Percentiles rank a stretch among this genome's conserved stretches.
Conservation (phyloP, 2,329 filamentous ascomycete species). For the Monosporascus sp. region DNA sequence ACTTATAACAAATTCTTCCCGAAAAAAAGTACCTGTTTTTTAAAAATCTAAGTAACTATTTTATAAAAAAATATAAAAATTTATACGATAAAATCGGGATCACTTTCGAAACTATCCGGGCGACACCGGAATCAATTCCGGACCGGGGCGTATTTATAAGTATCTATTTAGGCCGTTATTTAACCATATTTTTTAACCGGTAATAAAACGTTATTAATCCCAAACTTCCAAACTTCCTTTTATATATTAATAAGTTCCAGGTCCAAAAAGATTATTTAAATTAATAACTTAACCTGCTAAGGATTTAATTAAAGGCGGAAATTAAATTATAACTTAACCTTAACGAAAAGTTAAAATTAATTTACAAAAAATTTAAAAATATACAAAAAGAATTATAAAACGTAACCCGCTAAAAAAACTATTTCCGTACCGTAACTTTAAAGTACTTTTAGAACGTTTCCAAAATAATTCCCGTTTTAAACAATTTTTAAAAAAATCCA, state of each 20-base stretch:
- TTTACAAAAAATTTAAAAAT: background rate
- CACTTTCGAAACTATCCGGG: too few relatives aligned
- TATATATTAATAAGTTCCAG: conserved; percentile 4
- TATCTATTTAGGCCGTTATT: too few relatives aligned
- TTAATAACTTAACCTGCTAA: conserved; percentile 4
- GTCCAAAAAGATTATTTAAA: conserved; percentile 3
- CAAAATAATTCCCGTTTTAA: background rate
- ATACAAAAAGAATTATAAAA: conserved; percentile 1
- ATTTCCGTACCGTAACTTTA: conserved; percentile 3
- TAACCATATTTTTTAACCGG: background rate
- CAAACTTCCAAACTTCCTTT: conserved; percentile 1
- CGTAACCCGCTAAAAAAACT: background rate
- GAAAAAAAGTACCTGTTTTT: too few relatives aligned
- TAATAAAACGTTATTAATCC: background rate
- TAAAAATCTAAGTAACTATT: too few relatives aligned
- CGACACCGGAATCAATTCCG: too few relatives aligned
- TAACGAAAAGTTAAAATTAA: conserved; percentile 1
- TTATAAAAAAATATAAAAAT: too few relatives aligned
- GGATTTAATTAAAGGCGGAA: conserved; percentile 3
- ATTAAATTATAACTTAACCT: conserved; percentile 1
- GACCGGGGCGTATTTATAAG: too few relatives aligned
- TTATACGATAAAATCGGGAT: too few relatives aligned
- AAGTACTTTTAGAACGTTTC: background rate
- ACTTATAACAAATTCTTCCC: too few relatives aligned
- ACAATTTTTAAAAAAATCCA: background rate